Evolutionary conservation across 1,284 basidiomycete species (phyloP).

Genomic region (Chalciporus sp.): DNA sequence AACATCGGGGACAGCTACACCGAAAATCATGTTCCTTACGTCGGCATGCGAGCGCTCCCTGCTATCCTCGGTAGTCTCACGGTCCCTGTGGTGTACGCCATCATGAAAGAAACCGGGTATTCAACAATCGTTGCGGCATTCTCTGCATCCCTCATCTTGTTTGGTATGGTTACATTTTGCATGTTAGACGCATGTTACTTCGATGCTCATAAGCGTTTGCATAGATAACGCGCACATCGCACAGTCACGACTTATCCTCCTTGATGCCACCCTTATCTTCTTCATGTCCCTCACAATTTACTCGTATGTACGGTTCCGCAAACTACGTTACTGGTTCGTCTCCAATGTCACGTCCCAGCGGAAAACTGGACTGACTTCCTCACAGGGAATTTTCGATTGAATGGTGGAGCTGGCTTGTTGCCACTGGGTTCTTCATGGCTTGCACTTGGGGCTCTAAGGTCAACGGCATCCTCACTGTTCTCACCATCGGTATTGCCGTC

Average conservation of each 20-base stretch:
- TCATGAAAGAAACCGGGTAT: conserved; percentile 98
- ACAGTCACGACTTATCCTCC: conserved; percentile 93
- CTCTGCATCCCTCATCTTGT: conserved; percentile 82
- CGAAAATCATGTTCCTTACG: conserved; percentile 86
- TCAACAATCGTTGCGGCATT: conserved; percentile 88
- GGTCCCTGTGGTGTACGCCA: conserved; percentile 89
- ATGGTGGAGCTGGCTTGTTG: conserved; percentile 96
- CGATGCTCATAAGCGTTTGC: conserved; percentile 7
- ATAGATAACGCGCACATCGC: conserved; percentile 97
- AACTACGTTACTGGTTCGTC: conserved; percentile 85
- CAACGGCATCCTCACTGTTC: conserved; percentile 93
- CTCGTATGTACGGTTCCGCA: conserved; percentile 95
- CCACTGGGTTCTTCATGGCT: conserved; percentile 92
- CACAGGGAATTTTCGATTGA: conserved; percentile 78
- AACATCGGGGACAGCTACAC: conserved; percentile 95
- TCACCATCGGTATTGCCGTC: conserved; percentile 90
- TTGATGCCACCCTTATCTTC: conserved; percentile 94
- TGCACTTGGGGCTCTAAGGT: conserved; percentile 98
- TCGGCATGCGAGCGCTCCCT: conserved; percentile 90
- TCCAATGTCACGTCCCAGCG: not conserved
- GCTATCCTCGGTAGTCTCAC: conserved; percentile 91
- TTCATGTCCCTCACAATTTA: conserved; percentile 96
- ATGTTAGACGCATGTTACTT: not conserved
- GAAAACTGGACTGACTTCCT: not conserved
- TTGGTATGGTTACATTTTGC: conserved; percentile 60